Percentiles rank a stretch among this genome's conserved stretches.
These are phyloP conservation scores for Spiraea crenata DNA, from an alignment of 331 rosid species.

Conservation along the genomic window DNA sequence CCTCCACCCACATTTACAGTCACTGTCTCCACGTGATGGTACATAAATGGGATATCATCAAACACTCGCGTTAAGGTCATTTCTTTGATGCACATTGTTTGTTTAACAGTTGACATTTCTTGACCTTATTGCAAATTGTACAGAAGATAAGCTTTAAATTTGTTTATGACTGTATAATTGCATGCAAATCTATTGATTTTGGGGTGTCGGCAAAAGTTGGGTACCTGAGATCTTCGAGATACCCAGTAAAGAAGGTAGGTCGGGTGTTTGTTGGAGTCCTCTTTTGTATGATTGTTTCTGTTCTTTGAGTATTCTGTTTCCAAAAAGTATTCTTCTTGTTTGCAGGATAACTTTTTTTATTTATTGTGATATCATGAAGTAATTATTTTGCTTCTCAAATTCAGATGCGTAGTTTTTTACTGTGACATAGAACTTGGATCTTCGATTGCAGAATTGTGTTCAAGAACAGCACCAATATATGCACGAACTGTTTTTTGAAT, in stretches of 20 bases:
- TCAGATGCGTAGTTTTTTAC: neutral
- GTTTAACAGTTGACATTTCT: neutral
- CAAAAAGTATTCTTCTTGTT: neutral
- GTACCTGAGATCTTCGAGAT: constrained; percentile 3
- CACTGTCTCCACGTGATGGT: constrained; percentile 11
- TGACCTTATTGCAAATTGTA: neutral
- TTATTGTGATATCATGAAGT: neutral
- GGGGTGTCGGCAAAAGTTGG: neutral
- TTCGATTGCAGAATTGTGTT: constrained; percentile 3
- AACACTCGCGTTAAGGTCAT: constrained; percentile 3
- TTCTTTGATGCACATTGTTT: neutral
- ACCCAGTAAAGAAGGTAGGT: neutral
- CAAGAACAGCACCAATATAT: neutral
- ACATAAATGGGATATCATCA: neutral
- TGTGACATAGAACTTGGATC: neutral
- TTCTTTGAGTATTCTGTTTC: neutral
- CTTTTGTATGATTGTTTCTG: neutral
- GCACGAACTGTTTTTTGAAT: constrained; percentile 2
- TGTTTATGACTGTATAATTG: neutral
- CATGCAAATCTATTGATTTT: neutral
- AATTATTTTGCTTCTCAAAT: neutral
- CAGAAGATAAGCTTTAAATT: neutral
- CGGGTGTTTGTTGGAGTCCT: neutral
- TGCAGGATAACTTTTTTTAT: neutral
- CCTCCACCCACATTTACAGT: neutral